A percentile compares a stretch with the other conserved stretches of the same genome.
Evolutionary conservation across 116 monocot genomes (phyloP).

Genomic region (Iris pallida): DNA sequence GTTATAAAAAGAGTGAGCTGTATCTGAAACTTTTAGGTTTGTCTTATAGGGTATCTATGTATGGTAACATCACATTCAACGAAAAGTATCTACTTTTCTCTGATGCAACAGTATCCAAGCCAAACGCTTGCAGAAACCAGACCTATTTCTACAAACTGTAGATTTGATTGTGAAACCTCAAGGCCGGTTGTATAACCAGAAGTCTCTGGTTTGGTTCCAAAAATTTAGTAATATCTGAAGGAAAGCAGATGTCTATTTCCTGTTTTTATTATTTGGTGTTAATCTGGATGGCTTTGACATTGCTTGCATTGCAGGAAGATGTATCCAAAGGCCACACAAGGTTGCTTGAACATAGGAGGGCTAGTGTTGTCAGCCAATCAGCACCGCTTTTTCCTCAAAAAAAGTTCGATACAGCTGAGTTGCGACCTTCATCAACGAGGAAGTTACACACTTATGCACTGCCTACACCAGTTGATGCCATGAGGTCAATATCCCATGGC

Average conservation of each 20-base stretch:
- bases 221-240: not conserved
- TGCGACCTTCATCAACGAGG: slow-evolving; percentile 45
- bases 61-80: too few species aligned
- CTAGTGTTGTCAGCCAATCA: slow-evolving; percentile 51
- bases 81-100: too few species aligned
- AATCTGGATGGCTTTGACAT: not conserved
- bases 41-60: too few species aligned
- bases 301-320: slow-evolving; percentile 40
- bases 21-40: too few species aligned
- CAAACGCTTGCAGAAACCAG: too few species aligned
- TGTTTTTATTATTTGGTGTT: not conserved
- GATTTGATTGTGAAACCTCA: too few species aligned
- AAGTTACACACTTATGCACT: slow-evolving; percentile 72
- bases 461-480: slow-evolving; percentile 67
- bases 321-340: slow-evolving; percentile 40
- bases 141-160: too few species aligned
- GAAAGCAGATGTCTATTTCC: not conserved
- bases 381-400: slow-evolving; percentile 72
- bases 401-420: slow-evolving; percentile 48
- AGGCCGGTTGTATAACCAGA: too few species aligned
- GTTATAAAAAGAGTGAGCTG: too few species aligned
- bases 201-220: too few species aligned
- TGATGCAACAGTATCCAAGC: too few species aligned
- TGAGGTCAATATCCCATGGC: slow-evolving; percentile 20
- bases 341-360: slow-evolving; percentile 15